A percentile compares a stretch with the other conserved stretches of the same genome.
Conservation (phyloP, 208 protist genomes). For the Naegleria gruberi region DNA sequence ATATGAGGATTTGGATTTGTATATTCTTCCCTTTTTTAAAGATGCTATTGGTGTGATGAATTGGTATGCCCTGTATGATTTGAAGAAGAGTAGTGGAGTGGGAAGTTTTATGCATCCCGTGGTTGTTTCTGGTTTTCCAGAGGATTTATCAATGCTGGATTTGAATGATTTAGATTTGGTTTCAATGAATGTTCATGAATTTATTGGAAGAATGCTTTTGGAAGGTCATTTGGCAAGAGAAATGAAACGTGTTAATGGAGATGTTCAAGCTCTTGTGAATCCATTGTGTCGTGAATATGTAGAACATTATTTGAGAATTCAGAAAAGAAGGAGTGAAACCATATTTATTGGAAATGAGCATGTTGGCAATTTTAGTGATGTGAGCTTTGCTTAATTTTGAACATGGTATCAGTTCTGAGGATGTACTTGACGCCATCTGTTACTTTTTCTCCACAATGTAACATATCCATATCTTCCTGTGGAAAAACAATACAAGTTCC, state of each 20-base stretch:
- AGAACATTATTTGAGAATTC: too few relatives aligned
- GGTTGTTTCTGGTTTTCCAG: neutral
- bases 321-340: too few relatives aligned
- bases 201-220: neutral
- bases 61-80: neutral
- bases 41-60: neutral
- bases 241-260: too few relatives aligned
- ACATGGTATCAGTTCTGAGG: neutral
- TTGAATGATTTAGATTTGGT: neutral
- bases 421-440: neutral
- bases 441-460: neutral
- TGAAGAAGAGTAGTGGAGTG: neutral
- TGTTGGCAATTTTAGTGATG: too few relatives aligned
- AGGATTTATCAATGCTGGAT: neutral
- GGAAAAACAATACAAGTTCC: neutral
- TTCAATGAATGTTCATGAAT: neutral
- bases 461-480: constrained; percentile 12
- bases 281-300: too few relatives aligned
- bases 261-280: too few relatives aligned
- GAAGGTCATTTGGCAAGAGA: neutral
- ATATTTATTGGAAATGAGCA: too few relatives aligned
- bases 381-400: too few relatives aligned
- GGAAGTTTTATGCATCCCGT: neutral
- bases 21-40: neutral
- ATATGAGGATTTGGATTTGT: neutral